Percentiles rank a stretch among this genome's conserved stretches.
Evolutionary conservation across 1,139 yeast genomes (phyloP).

Genomic region (Hansenula lynferdii): DNA sequence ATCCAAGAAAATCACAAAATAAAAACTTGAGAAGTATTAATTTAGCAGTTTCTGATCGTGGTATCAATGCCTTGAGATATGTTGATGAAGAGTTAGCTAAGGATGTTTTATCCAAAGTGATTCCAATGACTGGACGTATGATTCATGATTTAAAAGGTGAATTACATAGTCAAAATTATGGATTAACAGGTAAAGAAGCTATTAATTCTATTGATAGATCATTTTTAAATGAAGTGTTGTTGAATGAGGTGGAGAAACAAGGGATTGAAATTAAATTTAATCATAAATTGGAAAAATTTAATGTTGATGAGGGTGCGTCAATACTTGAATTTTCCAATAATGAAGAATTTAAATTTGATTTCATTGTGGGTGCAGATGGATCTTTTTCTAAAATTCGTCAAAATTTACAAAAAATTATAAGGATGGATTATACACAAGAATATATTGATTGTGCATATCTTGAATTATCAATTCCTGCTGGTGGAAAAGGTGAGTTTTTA

Average conservation of each 20-base stretch:
- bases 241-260: conserved; percentile 50
- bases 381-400: conserved; percentile 71
- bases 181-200: conserved; percentile 68
- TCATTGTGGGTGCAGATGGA: conserved; percentile 83
- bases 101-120: conserved; percentile 52
- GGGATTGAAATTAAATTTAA: conserved; percentile 48
- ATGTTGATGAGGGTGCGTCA: conserved; percentile 19
- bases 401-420: conserved; percentile 59
- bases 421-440: conserved; percentile 71
- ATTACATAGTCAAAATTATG: conserved; percentile 69
- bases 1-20: conserved; percentile 22
- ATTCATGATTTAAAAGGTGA: conserved; percentile 66
- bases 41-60: conserved; percentile 81
- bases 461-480: conserved; percentile 72
- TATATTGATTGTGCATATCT: conserved; percentile 83
- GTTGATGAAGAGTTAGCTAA: conserved; percentile 58
- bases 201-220: conserved; percentile 85
- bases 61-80: conserved; percentile 61
- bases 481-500: conserved; percentile 31
- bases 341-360: conserved; percentile 38
- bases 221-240: conserved; percentile 55
- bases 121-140: conserved; percentile 91
- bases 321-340: conserved; percentile 23
- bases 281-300: conserved; percentile 46
- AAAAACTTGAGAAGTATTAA: conserved; percentile 67